A percentile compares a stretch with the other conserved stretches of the same genome.
Evolutionary conservation across 306 rosid genomes (phyloP).

Genomic region (Cicer yamashitae): DNA sequence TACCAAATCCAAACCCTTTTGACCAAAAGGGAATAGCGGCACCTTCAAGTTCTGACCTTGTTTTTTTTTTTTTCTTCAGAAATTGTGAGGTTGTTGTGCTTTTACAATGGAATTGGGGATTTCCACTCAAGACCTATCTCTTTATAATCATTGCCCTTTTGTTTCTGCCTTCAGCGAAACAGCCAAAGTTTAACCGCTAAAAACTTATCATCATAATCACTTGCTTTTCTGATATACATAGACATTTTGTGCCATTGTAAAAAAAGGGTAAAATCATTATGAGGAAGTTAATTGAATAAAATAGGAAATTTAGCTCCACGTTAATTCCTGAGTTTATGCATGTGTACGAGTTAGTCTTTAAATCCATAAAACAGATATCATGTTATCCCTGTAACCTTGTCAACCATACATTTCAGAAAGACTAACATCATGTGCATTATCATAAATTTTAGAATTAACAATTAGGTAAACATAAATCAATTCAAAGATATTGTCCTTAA

Average conservation of each 20-base stretch:
- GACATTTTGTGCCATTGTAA: neutral
- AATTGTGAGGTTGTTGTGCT: too few species aligned
- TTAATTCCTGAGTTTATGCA: neutral
- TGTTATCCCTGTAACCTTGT: neutral
- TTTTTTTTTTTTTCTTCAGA: too few species aligned
- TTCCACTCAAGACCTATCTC: too few species aligned
- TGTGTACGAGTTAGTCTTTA: neutral
- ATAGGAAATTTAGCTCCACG: neutral
- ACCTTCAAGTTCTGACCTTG: too few species aligned
- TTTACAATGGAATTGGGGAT: too few species aligned
- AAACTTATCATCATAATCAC: constrained; percentile 4
- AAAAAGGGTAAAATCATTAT: neutral
- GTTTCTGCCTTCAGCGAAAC: too few species aligned
- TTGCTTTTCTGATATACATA: neutral
- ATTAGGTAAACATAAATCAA: neutral
- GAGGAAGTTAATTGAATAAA: constrained; percentile 5
- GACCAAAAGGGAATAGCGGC: too few species aligned
- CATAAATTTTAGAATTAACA: neutral
- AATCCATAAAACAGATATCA: neutral
- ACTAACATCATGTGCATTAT: neutral
- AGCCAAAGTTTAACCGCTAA: neutral
- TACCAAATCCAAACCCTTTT: too few species aligned
- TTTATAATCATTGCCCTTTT: too few species aligned
- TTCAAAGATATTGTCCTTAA: neutral
- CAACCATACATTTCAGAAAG: neutral